phyloP scores from a whole-genome alignment of 2,329 filamentous ascomycete species.

The Pseudofabraea citricarpa region DNA sequence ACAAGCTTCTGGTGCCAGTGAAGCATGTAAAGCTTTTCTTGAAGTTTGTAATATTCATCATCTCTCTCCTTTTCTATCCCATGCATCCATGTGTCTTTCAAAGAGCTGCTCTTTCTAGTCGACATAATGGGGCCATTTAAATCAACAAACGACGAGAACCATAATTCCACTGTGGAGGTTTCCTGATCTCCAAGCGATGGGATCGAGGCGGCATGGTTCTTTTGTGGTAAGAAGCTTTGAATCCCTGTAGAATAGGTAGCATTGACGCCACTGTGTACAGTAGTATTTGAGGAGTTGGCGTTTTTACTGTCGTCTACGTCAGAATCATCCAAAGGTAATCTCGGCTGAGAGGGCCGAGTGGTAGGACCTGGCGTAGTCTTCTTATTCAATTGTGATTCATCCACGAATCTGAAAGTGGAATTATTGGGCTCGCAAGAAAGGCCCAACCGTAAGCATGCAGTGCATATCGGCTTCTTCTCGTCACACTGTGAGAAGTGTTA shows the following conservation, averaged over 20 bases:
- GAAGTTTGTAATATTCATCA: not conserved
- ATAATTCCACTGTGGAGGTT: not conserved
- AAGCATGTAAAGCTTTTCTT: not conserved
- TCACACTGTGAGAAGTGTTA: conserved; percentile 1
- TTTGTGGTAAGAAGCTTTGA: not conserved
- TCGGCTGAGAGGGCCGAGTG: not conserved
- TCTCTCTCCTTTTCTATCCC: not conserved
- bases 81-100: not conserved
- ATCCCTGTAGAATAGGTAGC: not conserved
- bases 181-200: not conserved
- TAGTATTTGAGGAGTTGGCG: not conserved
- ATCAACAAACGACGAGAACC: conserved; percentile 4
- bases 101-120: not conserved
- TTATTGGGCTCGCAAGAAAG: not conserved
- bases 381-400: not conserved
- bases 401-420: not conserved
- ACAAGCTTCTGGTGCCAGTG: not conserved
- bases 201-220: not conserved
- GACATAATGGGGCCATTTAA: not conserved
- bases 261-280: not conserved
- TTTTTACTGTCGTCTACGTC: not conserved
- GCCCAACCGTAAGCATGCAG: not conserved
- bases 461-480: conserved; percentile 1
- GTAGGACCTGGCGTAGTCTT: not conserved
- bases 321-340: not conserved